phyloP scores from a whole-genome alignment of 164 flowering plant genomes.

The Pachysandra terminalis region DNA sequence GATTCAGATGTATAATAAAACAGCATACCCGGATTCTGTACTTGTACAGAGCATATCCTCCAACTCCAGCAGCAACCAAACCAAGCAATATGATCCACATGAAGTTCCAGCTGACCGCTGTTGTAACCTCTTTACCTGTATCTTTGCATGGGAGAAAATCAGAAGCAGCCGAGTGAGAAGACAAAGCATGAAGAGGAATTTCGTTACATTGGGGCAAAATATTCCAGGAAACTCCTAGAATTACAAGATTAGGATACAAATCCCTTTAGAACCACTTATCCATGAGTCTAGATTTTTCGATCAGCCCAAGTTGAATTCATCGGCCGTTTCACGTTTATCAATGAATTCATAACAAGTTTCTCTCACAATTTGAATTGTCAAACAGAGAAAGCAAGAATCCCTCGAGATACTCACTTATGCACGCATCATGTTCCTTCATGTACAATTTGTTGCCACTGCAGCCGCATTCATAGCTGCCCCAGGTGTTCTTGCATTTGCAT shows the following conservation, averaged over 20 bases:
- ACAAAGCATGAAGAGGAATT: not conserved
- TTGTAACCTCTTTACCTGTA: conserved; percentile 46
- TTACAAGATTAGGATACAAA: no score
- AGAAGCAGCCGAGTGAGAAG: not conserved
- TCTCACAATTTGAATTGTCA: no score
- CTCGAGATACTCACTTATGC: conserved; percentile 65
- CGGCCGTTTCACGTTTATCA: no score
- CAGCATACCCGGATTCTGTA: conserved; percentile 95
- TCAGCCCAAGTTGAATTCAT: no score
- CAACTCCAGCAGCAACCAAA: conserved; percentile 59
- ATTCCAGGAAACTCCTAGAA: no score
- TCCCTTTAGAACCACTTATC: no score
- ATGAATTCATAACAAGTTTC: no score
- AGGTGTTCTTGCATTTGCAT: conserved; percentile 92
- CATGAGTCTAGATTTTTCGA: no score
- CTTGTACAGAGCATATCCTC: conserved; percentile 84
- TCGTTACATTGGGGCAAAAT: not conserved
- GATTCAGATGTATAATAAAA: not conserved
- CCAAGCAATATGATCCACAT: conserved; percentile 65
- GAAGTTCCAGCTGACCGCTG: conserved; percentile 49
- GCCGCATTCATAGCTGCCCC: conserved; percentile 95
- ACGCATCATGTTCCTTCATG: conserved; percentile 84
- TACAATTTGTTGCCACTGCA: conserved; percentile 65
- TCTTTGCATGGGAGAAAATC: conserved; percentile 2
- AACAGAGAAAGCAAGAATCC: not conserved